Evolutionary conservation across 805 yeast genomes (phyloP).

Genomic region (Candida nitratophila): DNA sequence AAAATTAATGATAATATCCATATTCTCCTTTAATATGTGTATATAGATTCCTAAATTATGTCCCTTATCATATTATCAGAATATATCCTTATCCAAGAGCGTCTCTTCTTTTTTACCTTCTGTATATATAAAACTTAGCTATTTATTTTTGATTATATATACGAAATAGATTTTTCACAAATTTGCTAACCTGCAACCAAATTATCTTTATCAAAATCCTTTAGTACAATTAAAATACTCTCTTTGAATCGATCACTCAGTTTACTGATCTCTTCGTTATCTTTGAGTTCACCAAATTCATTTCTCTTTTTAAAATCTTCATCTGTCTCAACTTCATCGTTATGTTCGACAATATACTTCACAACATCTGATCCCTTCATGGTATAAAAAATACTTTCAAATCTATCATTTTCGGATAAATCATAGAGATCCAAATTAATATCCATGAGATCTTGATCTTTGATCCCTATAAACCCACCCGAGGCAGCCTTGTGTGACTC

Average conservation of each 20-base stretch:
- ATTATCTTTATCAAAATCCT: not conserved
- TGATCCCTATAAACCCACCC: conserved; percentile 28
- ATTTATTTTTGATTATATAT: not conserved
- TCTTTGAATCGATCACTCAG: conserved; percentile 12
- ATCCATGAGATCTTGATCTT: conserved; percentile 35
- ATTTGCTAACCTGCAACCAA: too few species aligned
- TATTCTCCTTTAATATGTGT: too few species aligned
- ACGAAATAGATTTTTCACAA: too few species aligned
- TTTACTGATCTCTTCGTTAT: conserved; percentile 10
- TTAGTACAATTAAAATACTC: not conserved
- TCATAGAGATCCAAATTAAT: conserved; percentile 28
- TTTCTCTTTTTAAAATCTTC: conserved; percentile 12
- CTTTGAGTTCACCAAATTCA: conserved; percentile 15
- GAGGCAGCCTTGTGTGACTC: conserved; percentile 12
- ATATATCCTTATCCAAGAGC: too few species aligned
- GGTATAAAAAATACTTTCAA: conserved; percentile 5
- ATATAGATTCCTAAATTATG: too few species aligned
- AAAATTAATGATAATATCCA: too few species aligned
- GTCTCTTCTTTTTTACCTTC: too few species aligned
- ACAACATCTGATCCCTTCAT: conserved; percentile 10
- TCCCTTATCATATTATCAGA: too few species aligned
- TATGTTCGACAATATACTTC: conserved; percentile 7
- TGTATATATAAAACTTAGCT: too few species aligned
- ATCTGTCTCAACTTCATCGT: conserved; percentile 7
- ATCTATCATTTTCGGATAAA: conserved; percentile 4